Conservation (phyloP, 139 green algal genomes). For the Closterium sp. region DNA sequence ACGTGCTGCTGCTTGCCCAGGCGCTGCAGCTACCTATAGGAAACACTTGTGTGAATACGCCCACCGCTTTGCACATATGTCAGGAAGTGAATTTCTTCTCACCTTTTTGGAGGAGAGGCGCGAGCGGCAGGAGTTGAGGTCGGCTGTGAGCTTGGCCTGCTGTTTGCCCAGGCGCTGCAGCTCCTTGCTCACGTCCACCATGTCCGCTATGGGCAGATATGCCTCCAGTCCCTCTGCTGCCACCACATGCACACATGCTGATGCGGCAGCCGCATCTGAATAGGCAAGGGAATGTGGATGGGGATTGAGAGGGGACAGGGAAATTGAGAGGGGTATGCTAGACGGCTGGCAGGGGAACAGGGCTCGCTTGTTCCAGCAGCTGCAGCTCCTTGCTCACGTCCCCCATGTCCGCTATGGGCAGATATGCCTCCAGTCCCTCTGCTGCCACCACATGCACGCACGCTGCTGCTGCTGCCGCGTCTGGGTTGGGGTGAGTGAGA, state of each 20-base stretch:
- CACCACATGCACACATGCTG: constrained; percentile 48
- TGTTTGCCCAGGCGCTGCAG: constrained; percentile 56
- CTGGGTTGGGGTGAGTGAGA: not conserved
- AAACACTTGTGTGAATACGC: too few species aligned
- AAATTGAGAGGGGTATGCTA: too few species aligned
- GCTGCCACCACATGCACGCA: constrained; percentile 49
- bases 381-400: constrained; percentile 59
- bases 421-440: constrained; percentile 77
- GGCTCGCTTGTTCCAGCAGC: not conserved
- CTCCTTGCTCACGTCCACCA: constrained; percentile 84
- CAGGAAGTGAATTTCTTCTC: too few species aligned
- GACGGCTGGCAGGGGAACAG: too few species aligned
- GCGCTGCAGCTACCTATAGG: not conserved
- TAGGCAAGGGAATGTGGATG: too few species aligned
- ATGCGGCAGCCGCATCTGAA: constrained; percentile 20
- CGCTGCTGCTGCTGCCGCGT: not conserved
- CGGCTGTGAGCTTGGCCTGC: constrained; percentile 67
- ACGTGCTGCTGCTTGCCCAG: constrained; percentile 48
- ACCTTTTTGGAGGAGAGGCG: constrained; percentile 11
- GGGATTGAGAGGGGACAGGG: not conserved
- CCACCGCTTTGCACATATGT: too few species aligned
- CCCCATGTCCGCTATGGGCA: constrained; percentile 93
- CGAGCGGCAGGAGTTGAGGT: constrained; percentile 59
- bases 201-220: constrained; percentile 83
- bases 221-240: constrained; percentile 75